Conservation (phyloP, 2,329 filamentous ascomycete species). For the Gnomoniopsis sp. region DNA sequence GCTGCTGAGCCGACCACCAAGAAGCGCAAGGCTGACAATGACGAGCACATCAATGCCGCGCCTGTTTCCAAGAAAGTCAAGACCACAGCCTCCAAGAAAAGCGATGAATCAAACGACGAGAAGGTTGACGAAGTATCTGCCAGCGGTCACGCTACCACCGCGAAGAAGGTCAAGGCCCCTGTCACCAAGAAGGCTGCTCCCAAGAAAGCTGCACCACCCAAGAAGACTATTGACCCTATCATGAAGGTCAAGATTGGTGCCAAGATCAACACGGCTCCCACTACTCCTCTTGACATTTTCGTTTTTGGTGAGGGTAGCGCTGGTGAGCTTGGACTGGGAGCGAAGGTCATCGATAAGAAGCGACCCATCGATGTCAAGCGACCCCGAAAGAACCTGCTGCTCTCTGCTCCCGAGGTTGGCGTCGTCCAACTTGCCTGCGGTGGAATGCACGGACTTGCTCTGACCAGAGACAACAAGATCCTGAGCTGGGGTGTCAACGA, state of each 20-base stretch:
- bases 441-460: conserved; percentile 75
- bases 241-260: conserved; percentile 22
- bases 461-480: conserved; percentile 78
- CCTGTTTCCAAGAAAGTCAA: conserved; percentile 1
- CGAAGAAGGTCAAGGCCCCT: conserved; percentile 34
- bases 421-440: conserved; percentile 76
- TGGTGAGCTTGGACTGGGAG: conserved; percentile 80
- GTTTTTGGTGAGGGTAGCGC: conserved; percentile 77
- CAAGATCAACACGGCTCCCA: conserved; percentile 61
- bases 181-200: conserved; percentile 11
- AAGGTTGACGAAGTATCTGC: background rate
- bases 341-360: conserved; percentile 51
- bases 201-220: conserved; percentile 17
- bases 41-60: background rate
- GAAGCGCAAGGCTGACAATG: background rate
- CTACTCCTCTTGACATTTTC: conserved; percentile 65
- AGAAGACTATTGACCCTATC: conserved; percentile 5
- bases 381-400: conserved; percentile 64
- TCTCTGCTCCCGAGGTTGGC: conserved; percentile 54
- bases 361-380: conserved; percentile 69
- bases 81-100: conserved; percentile 17
- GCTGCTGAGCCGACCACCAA: conserved; percentile 14
- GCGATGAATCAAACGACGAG: conserved; percentile 17
- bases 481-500: conserved; percentile 88
- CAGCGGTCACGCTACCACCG: conserved; percentile 31